A percentile compares a stretch with the other conserved stretches of the same genome.
These are phyloP conservation scores for Psilocybe cubensis DNA, from an alignment of 768 basidiomycete species.

Conservation along the genomic window DNA sequence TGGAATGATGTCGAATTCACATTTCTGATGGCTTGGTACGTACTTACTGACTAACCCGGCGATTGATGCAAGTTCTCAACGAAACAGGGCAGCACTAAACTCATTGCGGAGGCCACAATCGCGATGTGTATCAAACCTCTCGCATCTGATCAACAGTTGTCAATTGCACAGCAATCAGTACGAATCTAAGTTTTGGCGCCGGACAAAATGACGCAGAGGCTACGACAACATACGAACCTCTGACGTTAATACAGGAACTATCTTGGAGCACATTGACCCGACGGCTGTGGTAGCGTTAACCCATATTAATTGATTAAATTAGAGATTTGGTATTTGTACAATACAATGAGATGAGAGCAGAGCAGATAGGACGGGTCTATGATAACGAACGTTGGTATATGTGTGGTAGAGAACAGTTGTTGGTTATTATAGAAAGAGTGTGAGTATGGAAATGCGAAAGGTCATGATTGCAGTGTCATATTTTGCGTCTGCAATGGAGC, in stretches of 20 bases:
- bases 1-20: slow-evolving; percentile 21
- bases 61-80: slow-evolving; percentile 14
- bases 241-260: neutral
- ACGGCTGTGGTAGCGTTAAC: neutral
- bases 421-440: slow-evolving; percentile 21
- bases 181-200: neutral
- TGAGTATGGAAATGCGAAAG: slow-evolving; percentile 4
- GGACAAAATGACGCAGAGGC: neutral
- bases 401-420: slow-evolving; percentile 7
- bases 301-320: slow-evolving; percentile 20
- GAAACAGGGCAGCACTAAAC: neutral
- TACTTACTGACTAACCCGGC: slow-evolving; percentile 1
- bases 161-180: slow-evolving; percentile 10
- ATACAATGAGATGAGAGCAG: slow-evolving; percentile 19
- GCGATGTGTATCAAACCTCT: slow-evolving; percentile 9
- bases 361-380: slow-evolving; percentile 17
- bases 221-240: neutral
- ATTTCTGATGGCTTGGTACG: slow-evolving; percentile 16
- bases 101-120: slow-evolving; percentile 3
- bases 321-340: slow-evolving; percentile 19
- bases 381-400: slow-evolving; percentile 22
- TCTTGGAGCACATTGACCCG: neutral
- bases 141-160: slow-evolving; percentile 18
- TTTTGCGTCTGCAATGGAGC: slow-evolving; percentile 58
- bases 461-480: slow-evolving; percentile 58